phyloP scores from a whole-genome alignment of 1,284 basidiomycete genomes.

The Gomphus sp. region DNA sequence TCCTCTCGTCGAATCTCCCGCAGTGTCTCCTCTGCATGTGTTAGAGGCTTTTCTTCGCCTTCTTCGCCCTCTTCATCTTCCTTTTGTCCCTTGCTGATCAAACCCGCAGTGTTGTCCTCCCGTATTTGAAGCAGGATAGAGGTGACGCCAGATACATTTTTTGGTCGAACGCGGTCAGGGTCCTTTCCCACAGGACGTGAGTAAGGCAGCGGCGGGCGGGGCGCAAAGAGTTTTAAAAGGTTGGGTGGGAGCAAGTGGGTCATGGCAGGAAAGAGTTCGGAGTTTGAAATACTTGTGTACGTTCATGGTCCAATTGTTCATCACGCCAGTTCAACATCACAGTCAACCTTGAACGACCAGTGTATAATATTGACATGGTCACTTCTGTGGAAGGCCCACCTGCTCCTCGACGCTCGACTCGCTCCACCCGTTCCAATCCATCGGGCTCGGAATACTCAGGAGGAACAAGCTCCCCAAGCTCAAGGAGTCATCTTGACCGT shows the following conservation, averaged over 20 bases:
- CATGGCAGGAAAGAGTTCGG: slow-evolving; percentile 21
- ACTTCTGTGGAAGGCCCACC: neutral
- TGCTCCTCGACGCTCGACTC: slow-evolving; percentile 18
- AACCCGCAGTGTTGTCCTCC: slow-evolving; percentile 63
- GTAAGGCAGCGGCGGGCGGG: slow-evolving; percentile 81
- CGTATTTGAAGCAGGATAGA: slow-evolving; percentile 62
- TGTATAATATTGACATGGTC: neutral
- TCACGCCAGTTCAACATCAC: neutral
- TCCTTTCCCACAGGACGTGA: slow-evolving; percentile 77
- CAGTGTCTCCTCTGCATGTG: slow-evolving; percentile 70
- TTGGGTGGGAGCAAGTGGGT: slow-evolving; percentile 90
- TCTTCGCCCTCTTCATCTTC: slow-evolving; percentile 60
- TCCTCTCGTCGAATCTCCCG: slow-evolving; percentile 73
- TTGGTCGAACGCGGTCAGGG: slow-evolving; percentile 60
- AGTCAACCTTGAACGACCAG: neutral
- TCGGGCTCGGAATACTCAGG: slow-evolving; percentile 16
- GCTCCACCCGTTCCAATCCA: slow-evolving; percentile 18
- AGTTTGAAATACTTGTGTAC: neutral
- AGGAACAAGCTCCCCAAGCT: slow-evolving; percentile 11
- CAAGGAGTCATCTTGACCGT: slow-evolving; percentile 8
- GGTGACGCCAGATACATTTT: slow-evolving; percentile 69
- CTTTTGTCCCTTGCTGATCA: slow-evolving; percentile 47
- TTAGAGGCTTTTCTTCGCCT: slow-evolving; percentile 70
- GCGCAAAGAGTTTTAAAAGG: slow-evolving; percentile 89
- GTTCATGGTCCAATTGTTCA: slow-evolving; percentile 1